Conservation (phyloP, 1,284 basidiomycete genomes). For the Cryptococcus sp. region DNA sequence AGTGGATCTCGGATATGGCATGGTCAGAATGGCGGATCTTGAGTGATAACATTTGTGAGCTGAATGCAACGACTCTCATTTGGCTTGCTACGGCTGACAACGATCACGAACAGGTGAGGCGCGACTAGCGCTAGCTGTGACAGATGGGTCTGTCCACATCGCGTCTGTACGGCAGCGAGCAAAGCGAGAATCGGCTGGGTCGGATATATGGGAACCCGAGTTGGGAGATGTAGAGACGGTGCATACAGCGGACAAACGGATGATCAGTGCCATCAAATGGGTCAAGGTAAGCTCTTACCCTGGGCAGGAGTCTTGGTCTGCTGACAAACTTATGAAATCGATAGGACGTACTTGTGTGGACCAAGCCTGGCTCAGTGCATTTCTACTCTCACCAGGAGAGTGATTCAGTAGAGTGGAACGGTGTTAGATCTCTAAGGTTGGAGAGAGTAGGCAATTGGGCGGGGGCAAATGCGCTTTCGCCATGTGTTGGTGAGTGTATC, state of each 20-base stretch:
- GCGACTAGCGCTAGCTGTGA: constrained; percentile 27
- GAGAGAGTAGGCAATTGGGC: constrained; percentile 46
- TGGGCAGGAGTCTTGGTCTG: too few species aligned
- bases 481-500: constrained; percentile 36
- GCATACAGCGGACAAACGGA: constrained; percentile 23
- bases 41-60: constrained; percentile 25
- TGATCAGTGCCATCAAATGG: constrained; percentile 37
- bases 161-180: constrained; percentile 17
- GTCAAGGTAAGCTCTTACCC: constrained; percentile 24
- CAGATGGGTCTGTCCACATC: constrained; percentile 29
- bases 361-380: constrained; percentile 40
- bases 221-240: constrained; percentile 11
- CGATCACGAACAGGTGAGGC: constrained; percentile 17
- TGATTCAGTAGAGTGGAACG: constrained; percentile 16
- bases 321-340: too few species aligned
- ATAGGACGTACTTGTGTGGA: constrained; percentile 39
- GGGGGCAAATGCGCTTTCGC: constrained; percentile 34
- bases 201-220: constrained; percentile 4
- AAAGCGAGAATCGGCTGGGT: neutral
- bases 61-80: too few species aligned
- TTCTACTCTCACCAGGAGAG: constrained; percentile 16
- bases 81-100: constrained; percentile 3
- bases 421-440: constrained; percentile 20
- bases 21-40: constrained; percentile 36
- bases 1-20: constrained; percentile 24